Conservation (phyloP, 495 filamentous ascomycete species). For the Poronia punctata region DNA sequence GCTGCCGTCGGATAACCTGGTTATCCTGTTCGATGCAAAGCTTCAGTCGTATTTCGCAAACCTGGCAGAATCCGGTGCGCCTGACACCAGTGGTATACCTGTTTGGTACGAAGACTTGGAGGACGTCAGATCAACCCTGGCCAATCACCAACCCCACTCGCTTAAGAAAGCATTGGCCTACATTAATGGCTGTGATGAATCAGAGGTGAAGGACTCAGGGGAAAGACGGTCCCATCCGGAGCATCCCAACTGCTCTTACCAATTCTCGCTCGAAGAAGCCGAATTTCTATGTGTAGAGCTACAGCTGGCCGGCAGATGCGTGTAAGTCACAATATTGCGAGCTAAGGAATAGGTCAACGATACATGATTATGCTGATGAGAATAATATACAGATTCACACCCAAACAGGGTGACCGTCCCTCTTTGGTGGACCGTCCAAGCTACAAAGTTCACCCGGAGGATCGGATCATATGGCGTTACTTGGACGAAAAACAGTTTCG, state of each 20-base stretch:
- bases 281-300: background rate
- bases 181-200: slow-evolving; percentile 17
- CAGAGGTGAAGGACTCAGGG: slow-evolving; percentile 3
- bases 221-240: slow-evolving; percentile 2
- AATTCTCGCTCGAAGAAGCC: slow-evolving; percentile 16
- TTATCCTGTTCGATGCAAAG: slow-evolving; percentile 17
- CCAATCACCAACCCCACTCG: background rate
- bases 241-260: slow-evolving; percentile 21
- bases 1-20: slow-evolving; percentile 13
- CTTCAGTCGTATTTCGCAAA: slow-evolving; percentile 19
- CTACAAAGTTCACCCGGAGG: slow-evolving; percentile 19
- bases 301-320: slow-evolving; percentile 6
- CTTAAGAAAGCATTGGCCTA: slow-evolving; percentile 15
- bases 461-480: slow-evolving; percentile 22
- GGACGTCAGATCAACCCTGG: background rate
- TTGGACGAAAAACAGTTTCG: background rate
- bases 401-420: background rate
- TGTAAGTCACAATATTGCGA: slow-evolving; percentile 18
- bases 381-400: slow-evolving; percentile 10
- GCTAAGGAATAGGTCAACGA: background rate
- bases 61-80: slow-evolving; percentile 2
- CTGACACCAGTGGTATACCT: slow-evolving; percentile 3
- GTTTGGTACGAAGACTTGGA: slow-evolving; percentile 6
- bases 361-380: too few species aligned
- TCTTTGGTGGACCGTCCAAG: slow-evolving; percentile 11